Percentiles rank a stretch among this genome's conserved stretches.
phyloP scores from a whole-genome alignment of 1,284 basidiomycete species.

The Schizopora paradoxa region DNA sequence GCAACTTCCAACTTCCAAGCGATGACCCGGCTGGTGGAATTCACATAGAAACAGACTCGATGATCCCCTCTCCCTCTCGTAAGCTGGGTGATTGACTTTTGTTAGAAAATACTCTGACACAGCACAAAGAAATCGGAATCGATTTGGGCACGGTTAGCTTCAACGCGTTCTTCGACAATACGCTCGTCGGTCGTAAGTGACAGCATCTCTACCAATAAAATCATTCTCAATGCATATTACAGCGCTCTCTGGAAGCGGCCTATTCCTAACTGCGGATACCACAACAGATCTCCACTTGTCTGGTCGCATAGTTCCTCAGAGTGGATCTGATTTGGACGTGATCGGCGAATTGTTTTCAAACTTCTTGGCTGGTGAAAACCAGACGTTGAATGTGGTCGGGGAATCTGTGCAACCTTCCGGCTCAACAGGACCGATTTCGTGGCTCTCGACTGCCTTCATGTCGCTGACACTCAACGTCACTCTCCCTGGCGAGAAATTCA shows the following conservation, averaged over 20 bases:
- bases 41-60: conserved; percentile 60
- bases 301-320: conserved; percentile 62
- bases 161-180: conserved; percentile 52
- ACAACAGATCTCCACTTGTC: conserved; percentile 48
- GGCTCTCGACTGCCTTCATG: conserved; percentile 70
- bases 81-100: conserved; percentile 25
- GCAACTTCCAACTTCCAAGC: conserved; percentile 61
- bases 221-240: conserved; percentile 13
- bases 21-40: conserved; percentile 67
- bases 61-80: conserved; percentile 66
- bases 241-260: conserved; percentile 46
- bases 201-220: background rate
- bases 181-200: conserved; percentile 49
- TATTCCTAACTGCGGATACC: conserved; percentile 50
- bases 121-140: conserved; percentile 56
- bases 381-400: conserved; percentile 57
- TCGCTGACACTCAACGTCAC: conserved; percentile 58
- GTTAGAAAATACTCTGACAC: conserved; percentile 13
- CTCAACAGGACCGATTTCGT: conserved; percentile 45
- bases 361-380: conserved; percentile 63
- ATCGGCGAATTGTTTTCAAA: conserved; percentile 65
- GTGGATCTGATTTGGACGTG: conserved; percentile 44
- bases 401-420: conserved; percentile 58
- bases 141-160: conserved; percentile 68
- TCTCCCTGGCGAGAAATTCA: conserved; percentile 59